A percentile compares a stretch with the other conserved stretches of the same genome.
phyloP scores from a whole-genome alignment of 768 basidiomycete genomes.

The Naematelia encephala region DNA sequence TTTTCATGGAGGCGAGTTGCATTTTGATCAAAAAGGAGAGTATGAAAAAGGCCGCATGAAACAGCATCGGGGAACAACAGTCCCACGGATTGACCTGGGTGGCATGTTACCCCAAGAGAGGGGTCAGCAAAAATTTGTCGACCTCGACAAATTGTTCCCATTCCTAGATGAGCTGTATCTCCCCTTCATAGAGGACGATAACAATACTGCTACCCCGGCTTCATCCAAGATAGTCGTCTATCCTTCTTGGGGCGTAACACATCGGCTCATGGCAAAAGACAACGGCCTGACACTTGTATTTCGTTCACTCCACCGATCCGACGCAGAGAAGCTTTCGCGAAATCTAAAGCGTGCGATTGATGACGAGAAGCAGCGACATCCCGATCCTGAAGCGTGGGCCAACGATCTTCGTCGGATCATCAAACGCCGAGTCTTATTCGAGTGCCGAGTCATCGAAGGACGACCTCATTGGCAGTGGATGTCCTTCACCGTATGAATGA shows the following conservation, averaged over 20 bases:
- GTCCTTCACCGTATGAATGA: too few relatives aligned
- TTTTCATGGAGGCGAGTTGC: not conserved
- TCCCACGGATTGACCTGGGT: not conserved
- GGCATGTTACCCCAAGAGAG: not conserved
- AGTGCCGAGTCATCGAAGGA: not conserved
- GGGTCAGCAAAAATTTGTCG: not conserved
- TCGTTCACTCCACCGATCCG: not conserved
- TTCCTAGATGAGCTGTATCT: not conserved
- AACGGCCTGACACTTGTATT: not conserved
- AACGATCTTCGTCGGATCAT: not conserved
- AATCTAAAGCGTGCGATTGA: not conserved
- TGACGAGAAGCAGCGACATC: not conserved
- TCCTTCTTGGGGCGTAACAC: not conserved
- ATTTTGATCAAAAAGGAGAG: not conserved
- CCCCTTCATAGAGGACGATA: not conserved
- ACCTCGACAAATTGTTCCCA: not conserved
- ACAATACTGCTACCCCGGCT: not conserved
- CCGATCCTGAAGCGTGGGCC: not conserved
- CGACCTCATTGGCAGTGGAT: not conserved
- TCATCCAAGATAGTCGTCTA: not conserved
- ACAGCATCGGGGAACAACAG: too few relatives aligned
- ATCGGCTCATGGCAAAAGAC: not conserved
- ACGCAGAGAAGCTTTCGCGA: not conserved
- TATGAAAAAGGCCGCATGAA: not conserved
- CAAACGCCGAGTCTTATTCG: not conserved